Base-by-base conservation (phyloP, 108 stramenopile genomes). In the Conticribra weissflogii region DNA sequence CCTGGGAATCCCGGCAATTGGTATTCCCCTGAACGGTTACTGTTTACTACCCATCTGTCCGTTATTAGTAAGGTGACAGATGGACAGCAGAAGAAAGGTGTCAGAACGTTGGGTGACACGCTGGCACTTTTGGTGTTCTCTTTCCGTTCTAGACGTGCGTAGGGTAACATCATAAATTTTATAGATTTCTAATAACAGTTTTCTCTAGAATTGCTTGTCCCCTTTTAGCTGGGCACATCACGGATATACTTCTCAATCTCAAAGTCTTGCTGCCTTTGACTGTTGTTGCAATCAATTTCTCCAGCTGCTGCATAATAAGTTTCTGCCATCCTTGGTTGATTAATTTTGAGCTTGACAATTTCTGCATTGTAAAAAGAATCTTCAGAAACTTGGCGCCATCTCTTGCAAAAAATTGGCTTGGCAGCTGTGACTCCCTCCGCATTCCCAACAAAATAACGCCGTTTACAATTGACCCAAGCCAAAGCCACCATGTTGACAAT, bases 361-460 rank as follows among this genome's bases (percentile, higher is more conserved):
- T 52, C 51, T 15, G 51, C 5, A 18, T 14, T n/a, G 16, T 52
- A 18, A 5, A 22, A 5, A n/a, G 18, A 5, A n/a, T 56, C 31
- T 5, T 56, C 25, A 56, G 4, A 5, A 28, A 29, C 55, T 24
- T 56, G 27, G 28, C 28, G 15, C 51, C 51, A 52, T 18, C 55
- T 25, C 31, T 8, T 29, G 12, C 27, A 5, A 28, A 56, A 56
- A 25, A 56, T 24, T 9, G 55, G 55, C 17, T 56, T 45, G 17
- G 4, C 24, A 4, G 31, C 4, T 4, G 3, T 17, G 4, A 17
- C 31, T 30, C 55, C 55, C 21, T 56, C 55, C 15, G 55, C 55
- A 56, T 56, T 56, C 31, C 55, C 22, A 56, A 29, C 31, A 17
- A 56, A 56, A 28, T 56, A 29, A 3, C 22, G 14, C 25, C 55